Evolutionary conservation across 306 rosid genomes (phyloP).

Genomic region (Prunus padus): DNA sequence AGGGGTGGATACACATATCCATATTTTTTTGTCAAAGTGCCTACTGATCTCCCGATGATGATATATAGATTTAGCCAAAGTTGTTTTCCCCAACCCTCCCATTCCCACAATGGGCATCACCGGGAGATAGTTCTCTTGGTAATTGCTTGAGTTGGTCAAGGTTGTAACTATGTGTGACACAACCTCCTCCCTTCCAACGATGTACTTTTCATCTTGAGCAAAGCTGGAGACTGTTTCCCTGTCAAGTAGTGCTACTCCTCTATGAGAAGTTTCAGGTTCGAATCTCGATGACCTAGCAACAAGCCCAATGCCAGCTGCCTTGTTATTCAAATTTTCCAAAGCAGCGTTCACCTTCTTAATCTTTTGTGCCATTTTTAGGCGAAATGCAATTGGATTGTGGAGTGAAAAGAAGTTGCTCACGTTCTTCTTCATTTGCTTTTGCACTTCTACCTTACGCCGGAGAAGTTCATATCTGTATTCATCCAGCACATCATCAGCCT

Average conservation of each 20-base stretch:
- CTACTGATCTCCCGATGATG: neutral
- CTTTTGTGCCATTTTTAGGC: conserved; percentile 5
- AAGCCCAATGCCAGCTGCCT: conserved; percentile 2
- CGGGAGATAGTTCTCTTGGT: neutral
- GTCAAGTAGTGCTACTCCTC: neutral
- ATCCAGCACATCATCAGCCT: conserved; percentile 6
- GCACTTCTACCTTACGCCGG: conserved; percentile 1
- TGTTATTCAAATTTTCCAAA: neutral
- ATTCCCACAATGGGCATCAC: conserved; percentile 21
- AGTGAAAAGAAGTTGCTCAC: neutral
- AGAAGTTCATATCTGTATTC: conserved; percentile 11
- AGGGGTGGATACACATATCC: conserved; percentile 16
- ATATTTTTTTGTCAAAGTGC: neutral
- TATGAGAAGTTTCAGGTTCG: neutral
- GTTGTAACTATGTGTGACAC: neutral
- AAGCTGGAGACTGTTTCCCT: neutral
- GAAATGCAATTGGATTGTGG: neutral
- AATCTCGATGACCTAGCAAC: conserved; percentile 13
- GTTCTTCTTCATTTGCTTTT: neutral
- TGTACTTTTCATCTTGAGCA: neutral
- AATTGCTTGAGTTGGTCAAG: neutral
- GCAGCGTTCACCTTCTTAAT: neutral
- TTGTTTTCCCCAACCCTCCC: conserved; percentile 29
- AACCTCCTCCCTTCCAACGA: neutral
- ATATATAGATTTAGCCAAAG: conserved; percentile 4